These are phyloP conservation scores for Leptosphaerulina australis DNA, from an alignment of 2,329 filamentous ascomycete species.

Conservation along the genomic window DNA sequence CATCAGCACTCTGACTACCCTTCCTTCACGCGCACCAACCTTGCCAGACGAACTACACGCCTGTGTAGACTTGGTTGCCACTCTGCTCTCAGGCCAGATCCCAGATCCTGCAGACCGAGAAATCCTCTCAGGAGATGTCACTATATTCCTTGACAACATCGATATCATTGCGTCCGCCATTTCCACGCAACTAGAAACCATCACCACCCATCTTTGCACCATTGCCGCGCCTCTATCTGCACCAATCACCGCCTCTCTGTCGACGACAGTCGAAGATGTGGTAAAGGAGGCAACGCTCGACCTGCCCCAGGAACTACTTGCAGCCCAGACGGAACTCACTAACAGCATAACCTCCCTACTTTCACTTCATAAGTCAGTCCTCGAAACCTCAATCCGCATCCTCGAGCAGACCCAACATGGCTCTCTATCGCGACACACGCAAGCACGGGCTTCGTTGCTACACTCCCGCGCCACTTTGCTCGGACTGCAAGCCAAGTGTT, in stretches of 20 bases:
- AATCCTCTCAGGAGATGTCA: constrained; percentile 49
- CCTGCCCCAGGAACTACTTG: constrained; percentile 35
- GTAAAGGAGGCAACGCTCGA: constrained; percentile 18
- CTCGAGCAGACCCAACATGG: constrained; percentile 58
- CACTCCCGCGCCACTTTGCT: constrained; percentile 51
- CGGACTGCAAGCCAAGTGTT: constrained; percentile 48
- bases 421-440: constrained; percentile 49
- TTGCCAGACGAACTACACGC: constrained; percentile 53
- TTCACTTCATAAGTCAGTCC: constrained; percentile 44
- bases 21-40: constrained; percentile 43
- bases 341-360: constrained; percentile 45
- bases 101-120: constrained; percentile 42
- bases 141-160: constrained; percentile 50
- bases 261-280: constrained; percentile 17
- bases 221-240: constrained; percentile 36
- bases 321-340: constrained; percentile 41
- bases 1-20: constrained; percentile 40
- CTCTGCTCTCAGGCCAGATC: constrained; percentile 49
- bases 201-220: constrained; percentile 41
- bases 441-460: constrained; percentile 53
- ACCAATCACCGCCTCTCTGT: constrained; percentile 20
- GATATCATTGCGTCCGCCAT: constrained; percentile 42
- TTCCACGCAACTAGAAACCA: constrained; percentile 40
- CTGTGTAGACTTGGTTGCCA: constrained; percentile 51
- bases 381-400: constrained; percentile 49